These are phyloP conservation scores for Harrya chromipes DNA, from an alignment of 768 basidiomycete genomes.

Conservation along the genomic window DNA sequence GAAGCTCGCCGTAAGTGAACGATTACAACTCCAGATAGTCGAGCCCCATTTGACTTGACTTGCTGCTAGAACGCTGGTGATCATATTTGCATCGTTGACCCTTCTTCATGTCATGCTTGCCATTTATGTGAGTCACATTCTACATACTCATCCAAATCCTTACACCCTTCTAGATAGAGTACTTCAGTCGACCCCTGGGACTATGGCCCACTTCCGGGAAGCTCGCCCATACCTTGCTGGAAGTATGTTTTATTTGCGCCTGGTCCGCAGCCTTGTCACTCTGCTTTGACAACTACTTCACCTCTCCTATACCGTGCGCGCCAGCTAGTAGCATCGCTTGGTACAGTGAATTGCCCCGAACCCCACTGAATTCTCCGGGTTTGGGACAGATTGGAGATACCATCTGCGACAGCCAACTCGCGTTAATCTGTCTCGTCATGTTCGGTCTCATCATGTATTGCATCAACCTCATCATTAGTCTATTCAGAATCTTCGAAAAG, in stretches of 20 bases:
- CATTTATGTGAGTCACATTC: conserved; percentile 63
- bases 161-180: conserved; percentile 63
- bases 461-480: conserved; percentile 77
- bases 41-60: neutral
- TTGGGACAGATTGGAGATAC: conserved; percentile 49
- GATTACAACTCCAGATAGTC: neutral
- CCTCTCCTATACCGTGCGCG: conserved; percentile 77
- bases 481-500: conserved; percentile 87
- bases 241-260: conserved; percentile 89
- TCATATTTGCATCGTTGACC: conserved; percentile 82
- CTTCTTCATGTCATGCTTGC: conserved; percentile 82
- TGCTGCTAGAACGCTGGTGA: conserved; percentile 61
- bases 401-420: conserved; percentile 74
- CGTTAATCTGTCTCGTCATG: conserved; percentile 74
- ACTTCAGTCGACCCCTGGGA: conserved; percentile 90
- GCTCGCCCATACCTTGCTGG: conserved; percentile 80
- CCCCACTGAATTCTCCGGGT: conserved; percentile 23
- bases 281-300: conserved; percentile 90
- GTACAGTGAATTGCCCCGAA: conserved; percentile 67
- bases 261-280: conserved; percentile 90
- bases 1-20: conserved; percentile 72
- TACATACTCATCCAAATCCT: conserved; percentile 12
- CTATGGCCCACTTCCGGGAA: conserved; percentile 88
- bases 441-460: conserved; percentile 79
- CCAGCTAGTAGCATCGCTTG: conserved; percentile 57